Evolutionary conservation across 1,284 basidiomycete genomes (phyloP), one percentile per base, ranked within the genome.

Genomic region (Phellopilus nigrolimitatus): DNA sequence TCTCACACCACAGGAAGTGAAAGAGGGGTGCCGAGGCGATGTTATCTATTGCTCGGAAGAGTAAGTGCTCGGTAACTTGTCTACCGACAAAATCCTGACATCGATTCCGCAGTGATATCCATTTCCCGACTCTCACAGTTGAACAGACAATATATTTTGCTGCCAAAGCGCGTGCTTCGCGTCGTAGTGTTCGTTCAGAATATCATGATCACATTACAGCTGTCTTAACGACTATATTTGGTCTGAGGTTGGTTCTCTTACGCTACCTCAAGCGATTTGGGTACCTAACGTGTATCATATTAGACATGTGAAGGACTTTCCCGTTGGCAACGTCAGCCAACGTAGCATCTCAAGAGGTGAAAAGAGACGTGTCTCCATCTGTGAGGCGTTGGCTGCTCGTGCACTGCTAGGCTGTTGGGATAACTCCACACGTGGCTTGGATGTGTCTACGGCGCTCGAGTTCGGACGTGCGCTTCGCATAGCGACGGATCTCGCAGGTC

Each of bases 71-170:
- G n/a, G n/a, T n/a, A n/a, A n/a, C n/a, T n/a, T n/a, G n/a, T n/a
- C n/a, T n/a, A n/a, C n/a, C n/a, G n/a, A n/a, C n/a, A n/a, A n/a
- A n/a, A 31, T 33, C 21, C 39, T 38, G 31, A 17, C 45, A 53
- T 37, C 8, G 36, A 19, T 24, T 8, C 19, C 9, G 41, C 49
- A 47, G 69, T 55, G 89, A 91, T 58, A 69, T 84, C 0, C 88
- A 90, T 61, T 87, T 88, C 59, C 81, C 88, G 1, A 81, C 82
- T 3, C 71, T 91, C 19, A 88, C 84, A 0, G 87, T 91, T 12
- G 74, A 74, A 47, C 74, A 83, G 62, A 88, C 86, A 0, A 66
- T 88, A 8, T 64, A 67, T 24, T 83, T 90, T 59, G 77, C 87
- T 7, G 72, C 84, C 0, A 78, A 74, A 58, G 80, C 75, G 4